A percentile compares a stretch with the other conserved stretches of the same genome.
These are phyloP conservation scores for Beta corolliflora DNA, from an alignment of 179 eudicot species.

Conservation along the genomic window DNA sequence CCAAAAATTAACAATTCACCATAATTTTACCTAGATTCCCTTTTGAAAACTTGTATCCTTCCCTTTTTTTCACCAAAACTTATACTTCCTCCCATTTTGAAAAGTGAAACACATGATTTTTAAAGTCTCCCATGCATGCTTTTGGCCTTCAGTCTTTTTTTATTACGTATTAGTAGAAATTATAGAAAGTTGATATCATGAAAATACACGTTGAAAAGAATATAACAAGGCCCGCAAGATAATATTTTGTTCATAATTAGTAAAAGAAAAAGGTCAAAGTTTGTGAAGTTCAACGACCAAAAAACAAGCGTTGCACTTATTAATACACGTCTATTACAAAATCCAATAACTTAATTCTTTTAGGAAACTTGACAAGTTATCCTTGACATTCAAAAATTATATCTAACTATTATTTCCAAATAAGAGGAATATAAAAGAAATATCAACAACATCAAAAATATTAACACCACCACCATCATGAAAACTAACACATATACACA, in stretches of 20 bases:
- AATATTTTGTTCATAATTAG: too few relatives aligned
- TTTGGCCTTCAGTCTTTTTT: too few relatives aligned
- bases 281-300: too few relatives aligned
- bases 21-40: neutral
- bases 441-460: neutral
- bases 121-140: too few relatives aligned
- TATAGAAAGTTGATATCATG: too few relatives aligned
- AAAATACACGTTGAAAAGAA: too few relatives aligned
- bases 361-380: neutral
- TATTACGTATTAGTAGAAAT: too few relatives aligned
- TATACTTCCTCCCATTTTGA: neutral
- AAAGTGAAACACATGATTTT: too few relatives aligned
- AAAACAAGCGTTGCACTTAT: too few relatives aligned
- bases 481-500: neutral
- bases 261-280: too few relatives aligned
- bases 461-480: neutral
- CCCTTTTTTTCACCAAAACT: neutral
- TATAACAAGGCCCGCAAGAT: too few relatives aligned
- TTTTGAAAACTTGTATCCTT: neutral
- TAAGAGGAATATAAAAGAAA: neutral
- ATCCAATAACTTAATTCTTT: neutral
- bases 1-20: neutral
- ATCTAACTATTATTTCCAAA: neutral
- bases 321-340: neutral
- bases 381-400: neutral